phyloP scores from a whole-genome alignment of 805 yeast genomes.

The Ogataea zsoltii region DNA sequence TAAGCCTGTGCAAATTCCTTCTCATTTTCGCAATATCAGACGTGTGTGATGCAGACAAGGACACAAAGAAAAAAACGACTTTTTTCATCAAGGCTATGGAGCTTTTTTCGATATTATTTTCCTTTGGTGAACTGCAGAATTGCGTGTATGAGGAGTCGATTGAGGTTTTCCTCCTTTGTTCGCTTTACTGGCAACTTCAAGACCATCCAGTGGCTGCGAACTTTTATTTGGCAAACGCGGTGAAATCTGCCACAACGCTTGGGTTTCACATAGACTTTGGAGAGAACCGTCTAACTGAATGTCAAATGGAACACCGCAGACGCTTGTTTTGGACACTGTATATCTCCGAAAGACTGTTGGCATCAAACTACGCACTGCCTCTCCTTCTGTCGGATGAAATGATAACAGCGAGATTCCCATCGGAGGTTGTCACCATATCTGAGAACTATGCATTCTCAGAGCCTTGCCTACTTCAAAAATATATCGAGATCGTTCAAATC shows the following conservation, averaged over 20 bases:
- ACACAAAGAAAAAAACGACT: conserved; percentile 25
- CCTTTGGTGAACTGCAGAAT: conserved; percentile 68
- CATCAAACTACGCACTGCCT: conserved; percentile 72
- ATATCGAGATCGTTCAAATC: conserved; percentile 68
- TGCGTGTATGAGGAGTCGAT: conserved; percentile 70
- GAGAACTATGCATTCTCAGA: conserved; percentile 64
- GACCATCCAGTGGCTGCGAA: conserved; percentile 71
- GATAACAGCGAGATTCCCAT: conserved; percentile 67
- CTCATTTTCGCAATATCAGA: conserved; percentile 72
- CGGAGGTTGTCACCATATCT: conserved; percentile 57
- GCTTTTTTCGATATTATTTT: conserved; percentile 64
- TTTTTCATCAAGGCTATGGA: conserved; percentile 54
- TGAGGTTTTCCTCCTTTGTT: conserved; percentile 64
- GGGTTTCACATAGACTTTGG: conserved; percentile 78
- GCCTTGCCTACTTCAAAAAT: conserved; percentile 64
- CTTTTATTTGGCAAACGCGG: conserved; percentile 66
- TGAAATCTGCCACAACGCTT: conserved; percentile 59
- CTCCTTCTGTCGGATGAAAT: conserved; percentile 69
- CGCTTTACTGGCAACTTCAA: conserved; percentile 69
- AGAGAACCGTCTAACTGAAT: conserved; percentile 44
- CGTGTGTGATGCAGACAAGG: conserved; percentile 46
- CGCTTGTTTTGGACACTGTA: conserved; percentile 29
- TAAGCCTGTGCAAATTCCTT: conserved; percentile 69
- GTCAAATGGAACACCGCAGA: conserved; percentile 45
- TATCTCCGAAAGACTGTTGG: conserved; percentile 53